Conservation (phyloP, 1,139 yeast species). For the Kluyveromyces sp. region DNA sequence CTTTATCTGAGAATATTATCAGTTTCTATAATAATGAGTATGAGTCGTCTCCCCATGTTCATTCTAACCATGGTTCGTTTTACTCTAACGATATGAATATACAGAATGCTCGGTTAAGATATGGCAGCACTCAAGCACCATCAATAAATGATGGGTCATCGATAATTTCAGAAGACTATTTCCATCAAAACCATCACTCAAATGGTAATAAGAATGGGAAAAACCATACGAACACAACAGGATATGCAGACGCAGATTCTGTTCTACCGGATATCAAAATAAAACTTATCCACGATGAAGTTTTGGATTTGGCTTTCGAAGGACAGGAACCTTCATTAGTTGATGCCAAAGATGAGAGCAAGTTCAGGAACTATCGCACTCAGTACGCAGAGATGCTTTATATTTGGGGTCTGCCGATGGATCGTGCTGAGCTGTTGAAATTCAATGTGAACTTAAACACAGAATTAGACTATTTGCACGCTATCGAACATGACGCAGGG, state of each 20-base stretch:
- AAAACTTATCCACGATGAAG: conserved; percentile 49
- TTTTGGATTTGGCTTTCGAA: conserved; percentile 44
- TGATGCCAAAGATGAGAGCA: conserved; percentile 39
- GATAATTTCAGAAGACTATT: conserved; percentile 22
- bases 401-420: conserved; percentile 75
- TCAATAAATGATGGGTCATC: conserved; percentile 16
- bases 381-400: conserved; percentile 77
- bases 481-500: conserved; percentile 8
- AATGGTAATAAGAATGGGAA: not conserved
- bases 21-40: conserved; percentile 6
- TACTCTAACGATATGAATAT: not conserved
- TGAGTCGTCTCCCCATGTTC: conserved; percentile 1
- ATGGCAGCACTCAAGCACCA: conserved; percentile 1
- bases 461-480: conserved; percentile 16
- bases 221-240: not conserved
- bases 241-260: not conserved
- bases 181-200: conserved; percentile 12
- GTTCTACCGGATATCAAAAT: conserved; percentile 39
- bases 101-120: conserved; percentile 4
- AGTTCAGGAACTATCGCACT: conserved; percentile 47
- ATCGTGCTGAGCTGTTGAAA: conserved; percentile 69
- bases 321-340: conserved; percentile 41
- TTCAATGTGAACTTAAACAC: conserved; percentile 45
- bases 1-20: conserved; percentile 4
- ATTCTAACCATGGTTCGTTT: conserved; percentile 2